These are phyloP conservation scores for Ogataea chonburiensis DNA, from an alignment of 805 yeast species.

Conservation along the genomic window DNA sequence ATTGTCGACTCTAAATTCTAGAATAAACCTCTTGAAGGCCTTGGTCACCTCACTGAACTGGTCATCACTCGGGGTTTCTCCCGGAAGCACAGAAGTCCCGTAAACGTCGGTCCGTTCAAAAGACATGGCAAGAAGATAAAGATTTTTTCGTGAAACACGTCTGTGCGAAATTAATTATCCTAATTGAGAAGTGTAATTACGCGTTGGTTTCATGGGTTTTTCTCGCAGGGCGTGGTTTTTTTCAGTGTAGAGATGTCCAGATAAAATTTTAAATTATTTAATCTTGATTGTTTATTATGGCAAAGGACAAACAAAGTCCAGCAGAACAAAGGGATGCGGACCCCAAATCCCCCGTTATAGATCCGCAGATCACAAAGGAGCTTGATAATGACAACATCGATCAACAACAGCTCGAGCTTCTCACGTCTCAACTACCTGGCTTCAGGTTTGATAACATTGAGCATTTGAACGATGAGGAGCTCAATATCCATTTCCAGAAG, in stretches of 20 bases:
- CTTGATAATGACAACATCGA: constrained; percentile 12
- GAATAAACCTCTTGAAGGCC: constrained; percentile 76
- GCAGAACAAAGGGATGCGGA: not conserved
- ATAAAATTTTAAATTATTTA: constrained; percentile 9
- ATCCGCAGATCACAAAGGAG: constrained; percentile 17
- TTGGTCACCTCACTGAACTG: constrained; percentile 66
- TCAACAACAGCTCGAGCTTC: constrained; percentile 21
- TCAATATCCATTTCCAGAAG: constrained; percentile 29
- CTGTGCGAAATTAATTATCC: constrained; percentile 12
- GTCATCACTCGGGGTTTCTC: constrained; percentile 66
- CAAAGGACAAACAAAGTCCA: constrained; percentile 3
- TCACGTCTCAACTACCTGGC: constrained; percentile 26
- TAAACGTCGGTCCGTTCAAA: constrained; percentile 71
- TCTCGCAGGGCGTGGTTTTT: too few relatives aligned
- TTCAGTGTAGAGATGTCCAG: constrained; percentile 14
- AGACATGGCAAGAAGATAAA: constrained; percentile 45
- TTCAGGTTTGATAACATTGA: constrained; percentile 28
- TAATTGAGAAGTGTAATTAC: constrained; percentile 9
- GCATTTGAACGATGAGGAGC: constrained; percentile 30
- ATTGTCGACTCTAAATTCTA: constrained; percentile 81
- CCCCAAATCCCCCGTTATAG: constrained; percentile 12
- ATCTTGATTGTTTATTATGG: constrained; percentile 11
- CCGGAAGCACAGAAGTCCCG: constrained; percentile 84
- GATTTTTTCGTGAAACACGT: constrained; percentile 12
- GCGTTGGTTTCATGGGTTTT: constrained; percentile 5